Conservation (phyloP, 1,139 yeast genomes). For the Diutina neorugosa region DNA sequence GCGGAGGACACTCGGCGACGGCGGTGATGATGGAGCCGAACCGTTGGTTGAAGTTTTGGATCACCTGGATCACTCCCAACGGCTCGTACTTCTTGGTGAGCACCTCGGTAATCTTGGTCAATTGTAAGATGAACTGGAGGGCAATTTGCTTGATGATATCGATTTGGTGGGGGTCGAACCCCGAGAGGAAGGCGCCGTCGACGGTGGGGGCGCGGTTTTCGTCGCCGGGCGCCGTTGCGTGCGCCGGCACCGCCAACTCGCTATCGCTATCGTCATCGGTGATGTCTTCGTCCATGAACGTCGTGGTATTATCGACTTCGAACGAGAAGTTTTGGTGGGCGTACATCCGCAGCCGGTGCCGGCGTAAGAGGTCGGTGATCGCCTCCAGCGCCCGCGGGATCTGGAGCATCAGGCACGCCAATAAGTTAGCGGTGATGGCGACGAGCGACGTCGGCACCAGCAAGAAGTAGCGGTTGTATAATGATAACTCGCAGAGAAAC, state of each 20-base stretch:
- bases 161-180: conserved; percentile 31
- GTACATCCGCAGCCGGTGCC: conserved; percentile 7
- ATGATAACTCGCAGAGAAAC: conserved; percentile 64
- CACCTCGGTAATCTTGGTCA: conserved; percentile 41
- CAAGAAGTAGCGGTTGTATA: conserved; percentile 60
- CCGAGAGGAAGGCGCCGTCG: conserved; percentile 38
- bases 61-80: conserved; percentile 28
- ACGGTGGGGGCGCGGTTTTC: conserved; percentile 35
- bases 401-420: conserved; percentile 59
- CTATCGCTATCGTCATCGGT: conserved; percentile 3
- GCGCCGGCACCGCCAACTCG: neutral
- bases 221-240: neutral
- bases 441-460: conserved; percentile 49
- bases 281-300: neutral
- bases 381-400: conserved; percentile 25
- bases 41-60: conserved; percentile 11
- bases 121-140: conserved; percentile 32
- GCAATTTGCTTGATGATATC: conserved; percentile 31
- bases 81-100: conserved; percentile 39
- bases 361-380: conserved; percentile 15
- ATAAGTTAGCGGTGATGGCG: conserved; percentile 56
- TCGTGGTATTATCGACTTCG: conserved; percentile 5
- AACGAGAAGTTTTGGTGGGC: conserved; percentile 8
- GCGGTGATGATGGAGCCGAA: conserved; percentile 15
- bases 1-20: conserved; percentile 13